Conservation (phyloP, 2,329 filamentous ascomycete species). For the Penicillium hesseltinei region DNA sequence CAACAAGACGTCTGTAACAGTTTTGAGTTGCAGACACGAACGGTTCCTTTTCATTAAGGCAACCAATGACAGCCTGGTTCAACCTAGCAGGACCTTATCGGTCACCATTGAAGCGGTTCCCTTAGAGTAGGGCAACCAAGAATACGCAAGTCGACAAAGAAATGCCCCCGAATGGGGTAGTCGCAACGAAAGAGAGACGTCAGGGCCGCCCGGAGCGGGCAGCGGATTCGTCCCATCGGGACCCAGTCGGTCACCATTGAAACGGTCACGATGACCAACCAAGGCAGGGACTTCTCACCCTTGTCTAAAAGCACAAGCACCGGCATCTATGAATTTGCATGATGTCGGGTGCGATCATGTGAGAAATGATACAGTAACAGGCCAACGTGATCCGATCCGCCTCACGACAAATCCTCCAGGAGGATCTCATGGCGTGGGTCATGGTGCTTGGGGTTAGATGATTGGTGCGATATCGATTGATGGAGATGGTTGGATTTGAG, state of each 20-base stretch:
- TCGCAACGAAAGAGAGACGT: not conserved
- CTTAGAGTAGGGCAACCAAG: not conserved
- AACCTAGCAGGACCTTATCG: not conserved
- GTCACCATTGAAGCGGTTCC: not conserved
- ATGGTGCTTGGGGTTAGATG: not conserved
- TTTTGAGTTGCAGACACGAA: not conserved
- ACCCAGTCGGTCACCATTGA: not conserved
- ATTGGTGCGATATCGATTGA: not conserved
- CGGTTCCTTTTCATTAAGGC: not conserved
- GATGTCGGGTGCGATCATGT: constrained; percentile 1
- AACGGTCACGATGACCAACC: not conserved
- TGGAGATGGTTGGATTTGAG: not conserved
- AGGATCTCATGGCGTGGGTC: not conserved
- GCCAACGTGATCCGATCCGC: not conserved
- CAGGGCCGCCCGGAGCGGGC: not conserved
- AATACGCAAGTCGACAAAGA: not conserved
- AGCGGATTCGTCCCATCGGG: not conserved
- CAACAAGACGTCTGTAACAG: not conserved
- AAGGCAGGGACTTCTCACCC: not conserved
- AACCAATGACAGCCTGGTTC: not conserved
- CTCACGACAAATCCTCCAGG: not conserved
- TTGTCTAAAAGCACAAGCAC: not conserved
- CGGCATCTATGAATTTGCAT: not conserved
- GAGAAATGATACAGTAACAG: not conserved
- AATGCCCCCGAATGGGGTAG: not conserved